These are phyloP conservation scores for Euphrasia arctica DNA, from an alignment of 305 asterid species.

Conservation along the genomic window DNA sequence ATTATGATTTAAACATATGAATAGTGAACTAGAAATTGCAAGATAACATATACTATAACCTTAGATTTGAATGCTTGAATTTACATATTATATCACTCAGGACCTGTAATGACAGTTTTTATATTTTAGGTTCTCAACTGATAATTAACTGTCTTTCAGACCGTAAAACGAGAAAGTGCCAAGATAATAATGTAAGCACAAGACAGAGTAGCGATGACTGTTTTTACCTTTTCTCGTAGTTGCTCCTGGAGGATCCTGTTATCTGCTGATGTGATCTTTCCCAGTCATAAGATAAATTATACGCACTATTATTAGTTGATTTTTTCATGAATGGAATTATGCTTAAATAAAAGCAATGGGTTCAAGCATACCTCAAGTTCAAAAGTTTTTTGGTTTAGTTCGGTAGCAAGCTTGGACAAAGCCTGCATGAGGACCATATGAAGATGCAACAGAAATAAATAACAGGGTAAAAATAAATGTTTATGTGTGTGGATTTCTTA, in stretches of 20 bases:
- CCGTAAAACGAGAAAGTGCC: no score
- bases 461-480: conserved; percentile 15
- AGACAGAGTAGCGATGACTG: conserved; percentile 14
- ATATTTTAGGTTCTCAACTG: no score
- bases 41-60: no score
- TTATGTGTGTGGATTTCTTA: not conserved
- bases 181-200: conserved; percentile 14
- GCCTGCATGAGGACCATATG: conserved; percentile 39
- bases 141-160: no score
- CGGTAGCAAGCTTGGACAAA: conserved; percentile 68
- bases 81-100: no score
- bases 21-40: no score
- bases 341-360: conserved; percentile 12
- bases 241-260: conserved; percentile 92
- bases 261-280: conserved; percentile 81
- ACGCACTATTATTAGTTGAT: conserved; percentile 38
- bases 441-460: conserved; percentile 8
- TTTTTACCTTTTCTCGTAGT: conserved; percentile 60
- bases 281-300: conserved; percentile 23
- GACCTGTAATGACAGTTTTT: no score
- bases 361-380: conserved; percentile 68
- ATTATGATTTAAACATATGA: no score
- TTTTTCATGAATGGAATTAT: conserved; percentile 21
- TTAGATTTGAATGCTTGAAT: no score
- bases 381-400: conserved; percentile 69